phyloP scores from a whole-genome alignment of 177 flowering plant genomes.

The Vitis hybrid region DNA sequence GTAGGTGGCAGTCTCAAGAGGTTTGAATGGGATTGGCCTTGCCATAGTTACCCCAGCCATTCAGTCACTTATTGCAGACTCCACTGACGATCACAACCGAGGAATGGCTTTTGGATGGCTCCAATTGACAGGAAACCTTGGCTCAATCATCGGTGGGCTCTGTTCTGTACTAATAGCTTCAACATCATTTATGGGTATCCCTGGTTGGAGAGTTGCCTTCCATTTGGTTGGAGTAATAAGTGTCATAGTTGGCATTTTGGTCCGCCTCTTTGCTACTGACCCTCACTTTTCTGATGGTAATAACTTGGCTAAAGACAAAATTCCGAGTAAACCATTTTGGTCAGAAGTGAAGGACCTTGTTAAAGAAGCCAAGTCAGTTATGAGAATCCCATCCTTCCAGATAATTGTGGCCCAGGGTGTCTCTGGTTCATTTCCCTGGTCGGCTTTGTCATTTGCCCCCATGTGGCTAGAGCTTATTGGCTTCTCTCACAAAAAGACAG shows the following conservation, averaged over 20 bases:
- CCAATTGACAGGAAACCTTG: slow-evolving; percentile 63
- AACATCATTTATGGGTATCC: slow-evolving; percentile 57
- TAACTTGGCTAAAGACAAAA: slow-evolving; percentile 7
- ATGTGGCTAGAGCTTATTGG: slow-evolving; percentile 85
- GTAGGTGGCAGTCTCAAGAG: slow-evolving; percentile 86
- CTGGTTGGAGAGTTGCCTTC: slow-evolving; percentile 82
- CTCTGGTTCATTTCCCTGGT: slow-evolving; percentile 73
- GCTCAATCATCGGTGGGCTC: slow-evolving; percentile 63
- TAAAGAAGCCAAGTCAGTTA: slow-evolving; percentile 60
- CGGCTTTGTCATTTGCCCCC: slow-evolving; percentile 71
- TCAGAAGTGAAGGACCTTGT: slow-evolving; percentile 48
- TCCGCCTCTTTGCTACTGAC: slow-evolving; percentile 59
- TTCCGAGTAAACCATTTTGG: slow-evolving; percentile 24
- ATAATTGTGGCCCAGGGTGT: slow-evolving; percentile 78
- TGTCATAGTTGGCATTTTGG: slow-evolving; percentile 59
- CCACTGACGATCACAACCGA: slow-evolving; percentile 63
- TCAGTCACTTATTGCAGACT: slow-evolving; percentile 82
- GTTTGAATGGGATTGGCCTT: slow-evolving; percentile 87
- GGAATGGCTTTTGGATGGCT: slow-evolving; percentile 88
- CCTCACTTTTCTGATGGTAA: slow-evolving; percentile 43
- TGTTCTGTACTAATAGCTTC: slow-evolving; percentile 70
- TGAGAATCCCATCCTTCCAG: slow-evolving; percentile 69
- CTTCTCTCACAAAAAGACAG: slow-evolving; percentile 62
- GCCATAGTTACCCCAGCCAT: slow-evolving; percentile 72
- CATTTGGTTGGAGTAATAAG: slow-evolving; percentile 65